phyloP scores from a whole-genome alignment of 305 asterid species.

The Lippia alba region DNA sequence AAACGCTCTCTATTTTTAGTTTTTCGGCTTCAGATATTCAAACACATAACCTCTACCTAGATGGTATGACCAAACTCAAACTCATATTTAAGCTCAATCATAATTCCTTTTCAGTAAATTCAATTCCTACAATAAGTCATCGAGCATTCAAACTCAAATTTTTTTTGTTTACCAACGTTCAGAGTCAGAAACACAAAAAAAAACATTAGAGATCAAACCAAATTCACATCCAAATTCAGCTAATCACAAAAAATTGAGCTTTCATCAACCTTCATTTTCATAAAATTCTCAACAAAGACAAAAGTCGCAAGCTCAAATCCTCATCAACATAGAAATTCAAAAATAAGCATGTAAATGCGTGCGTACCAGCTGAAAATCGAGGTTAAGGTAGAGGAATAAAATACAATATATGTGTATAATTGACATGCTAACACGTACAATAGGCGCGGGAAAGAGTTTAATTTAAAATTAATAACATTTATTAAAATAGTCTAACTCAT shows the following conservation, averaged over 20 bases:
- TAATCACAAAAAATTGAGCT: conserved; percentile 26
- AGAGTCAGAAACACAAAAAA: conserved; percentile 6
- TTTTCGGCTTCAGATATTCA: too few relatives aligned
- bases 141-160: conserved; percentile 19
- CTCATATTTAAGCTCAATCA: background rate
- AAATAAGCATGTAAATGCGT: conserved; percentile 11
- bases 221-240: background rate
- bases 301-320: background rate
- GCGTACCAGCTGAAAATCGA: conserved; percentile 74
- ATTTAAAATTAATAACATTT: conserved; percentile 24
- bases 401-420: too few relatives aligned
- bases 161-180: too few relatives aligned
- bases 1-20: too few relatives aligned
- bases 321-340: conserved; percentile 16
- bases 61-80: background rate
- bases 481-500: too few relatives aligned
- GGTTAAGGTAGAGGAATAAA: background rate
- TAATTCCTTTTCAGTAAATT: background rate
- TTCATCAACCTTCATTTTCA: conserved; percentile 21
- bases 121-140: conserved; percentile 23
- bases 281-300: background rate
- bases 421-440: too few relatives aligned
- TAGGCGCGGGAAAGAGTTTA: conserved; percentile 54
- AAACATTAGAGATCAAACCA: conserved; percentile 16
- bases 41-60: too few relatives aligned